A percentile compares a stretch with the other conserved stretches of the same genome.
These are phyloP conservation scores for Cajanus cajan DNA, from an alignment of 306 rosid species.

Conservation along the genomic window DNA sequence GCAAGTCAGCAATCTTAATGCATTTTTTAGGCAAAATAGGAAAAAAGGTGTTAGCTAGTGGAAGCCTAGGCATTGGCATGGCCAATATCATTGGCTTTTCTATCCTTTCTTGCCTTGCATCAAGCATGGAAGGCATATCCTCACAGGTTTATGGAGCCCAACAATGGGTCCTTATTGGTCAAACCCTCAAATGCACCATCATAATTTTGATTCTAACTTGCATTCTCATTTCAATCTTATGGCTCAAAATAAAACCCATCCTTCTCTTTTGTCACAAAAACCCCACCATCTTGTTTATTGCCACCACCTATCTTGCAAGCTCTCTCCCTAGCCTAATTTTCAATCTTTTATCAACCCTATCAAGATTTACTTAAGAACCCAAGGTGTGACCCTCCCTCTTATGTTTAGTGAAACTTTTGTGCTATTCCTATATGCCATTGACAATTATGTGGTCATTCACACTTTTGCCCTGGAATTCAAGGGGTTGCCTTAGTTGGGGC, in stretches of 20 bases:
- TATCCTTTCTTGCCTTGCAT: constrained; percentile 42
- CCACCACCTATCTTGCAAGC: constrained; percentile 37
- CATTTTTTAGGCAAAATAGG: constrained; percentile 46
- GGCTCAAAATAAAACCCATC: constrained; percentile 32
- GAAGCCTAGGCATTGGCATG: constrained; percentile 43
- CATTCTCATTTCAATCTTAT: constrained; percentile 39
- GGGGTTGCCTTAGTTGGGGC: constrained; percentile 37
- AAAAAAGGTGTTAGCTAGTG: constrained; percentile 39
- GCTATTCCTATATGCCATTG: constrained; percentile 21
- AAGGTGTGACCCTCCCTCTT: constrained; percentile 41
- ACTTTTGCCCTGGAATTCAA: constrained; percentile 20
- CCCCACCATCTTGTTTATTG: constrained; percentile 32
- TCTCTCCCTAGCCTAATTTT: constrained; percentile 43
- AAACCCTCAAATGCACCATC: constrained; percentile 42
- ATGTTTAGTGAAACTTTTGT: constrained; percentile 17
- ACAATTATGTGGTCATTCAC: constrained; percentile 1
- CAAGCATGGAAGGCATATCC: constrained; percentile 56
- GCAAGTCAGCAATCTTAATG: constrained; percentile 44
- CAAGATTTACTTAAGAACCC: constrained; percentile 40
- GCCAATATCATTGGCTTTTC: constrained; percentile 54
- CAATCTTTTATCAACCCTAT: constrained; percentile 44
- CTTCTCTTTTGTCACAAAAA: constrained; percentile 28
- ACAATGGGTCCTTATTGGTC: constrained; percentile 36
- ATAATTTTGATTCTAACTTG: constrained; percentile 21
- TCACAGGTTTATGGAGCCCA: constrained; percentile 55